Evolutionary conservation across 768 basidiomycete species (phyloP).

Genomic region (Russula dissimulans): DNA sequence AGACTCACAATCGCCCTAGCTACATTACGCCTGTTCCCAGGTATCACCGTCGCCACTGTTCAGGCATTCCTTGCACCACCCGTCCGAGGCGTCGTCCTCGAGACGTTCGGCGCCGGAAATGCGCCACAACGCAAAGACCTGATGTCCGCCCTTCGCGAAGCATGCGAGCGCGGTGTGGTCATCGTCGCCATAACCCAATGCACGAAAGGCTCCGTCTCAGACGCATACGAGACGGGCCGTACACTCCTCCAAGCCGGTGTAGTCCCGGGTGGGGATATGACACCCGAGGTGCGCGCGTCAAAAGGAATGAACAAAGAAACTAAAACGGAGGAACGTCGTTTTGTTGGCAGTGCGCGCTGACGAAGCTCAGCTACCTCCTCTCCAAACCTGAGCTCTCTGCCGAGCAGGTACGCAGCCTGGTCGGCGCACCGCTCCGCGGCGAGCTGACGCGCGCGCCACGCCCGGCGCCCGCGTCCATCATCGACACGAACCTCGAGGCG

Average conservation of each 20-base stretch:
- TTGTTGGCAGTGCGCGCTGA: constrained; percentile 62
- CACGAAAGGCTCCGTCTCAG: constrained; percentile 74
- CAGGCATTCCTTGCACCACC: constrained; percentile 69
- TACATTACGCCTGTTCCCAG: constrained; percentile 78
- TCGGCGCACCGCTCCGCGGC: constrained; percentile 75
- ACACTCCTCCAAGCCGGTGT: constrained; percentile 65
- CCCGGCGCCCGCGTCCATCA: constrained; percentile 32
- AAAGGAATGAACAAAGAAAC: not conserved
- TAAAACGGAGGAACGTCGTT: not conserved
- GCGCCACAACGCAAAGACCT: constrained; percentile 77
- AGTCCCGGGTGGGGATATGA: constrained; percentile 86
- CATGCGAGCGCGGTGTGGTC: constrained; percentile 74
- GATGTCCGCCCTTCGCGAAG: constrained; percentile 65
- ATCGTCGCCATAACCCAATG: constrained; percentile 93
- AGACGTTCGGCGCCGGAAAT: constrained; percentile 91
- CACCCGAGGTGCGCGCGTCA: constrained; percentile 66
- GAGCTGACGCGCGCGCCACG: constrained; percentile 58
- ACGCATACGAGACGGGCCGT: constrained; percentile 74
- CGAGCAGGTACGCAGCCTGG: constrained; percentile 61
- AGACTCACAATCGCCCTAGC: constrained; percentile 35
- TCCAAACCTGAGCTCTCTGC: constrained; percentile 71
- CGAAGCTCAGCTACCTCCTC: constrained; percentile 84
- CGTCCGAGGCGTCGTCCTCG: constrained; percentile 73
- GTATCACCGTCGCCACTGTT: constrained; percentile 67
- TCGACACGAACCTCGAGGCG: constrained; percentile 45